phyloP scores from a whole-genome alignment of 352 stramenopile species.

The Globisporangium takayamanum region DNA sequence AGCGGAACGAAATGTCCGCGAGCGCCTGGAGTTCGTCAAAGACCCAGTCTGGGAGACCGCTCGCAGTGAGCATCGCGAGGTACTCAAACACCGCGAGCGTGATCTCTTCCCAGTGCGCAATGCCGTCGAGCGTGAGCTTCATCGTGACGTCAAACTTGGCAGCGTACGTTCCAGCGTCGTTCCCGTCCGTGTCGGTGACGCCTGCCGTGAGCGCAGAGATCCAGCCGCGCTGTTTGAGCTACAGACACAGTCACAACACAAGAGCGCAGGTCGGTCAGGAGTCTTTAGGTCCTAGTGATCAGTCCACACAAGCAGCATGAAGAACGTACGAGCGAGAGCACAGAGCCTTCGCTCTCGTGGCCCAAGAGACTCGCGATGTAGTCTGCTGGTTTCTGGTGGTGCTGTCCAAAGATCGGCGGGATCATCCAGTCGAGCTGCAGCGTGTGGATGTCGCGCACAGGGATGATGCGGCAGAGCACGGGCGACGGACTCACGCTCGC shows the following conservation, averaged over 20 bases:
- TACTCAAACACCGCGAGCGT: constrained; percentile 64
- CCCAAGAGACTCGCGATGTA: constrained; percentile 77
- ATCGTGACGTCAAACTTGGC: constrained; percentile 70
- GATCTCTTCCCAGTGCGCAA: constrained; percentile 58
- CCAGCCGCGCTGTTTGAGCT: constrained; percentile 77
- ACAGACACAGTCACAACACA: background rate
- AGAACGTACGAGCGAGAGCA: constrained; percentile 59
- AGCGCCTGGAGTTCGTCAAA: constrained; percentile 70
- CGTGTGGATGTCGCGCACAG: constrained; percentile 72
- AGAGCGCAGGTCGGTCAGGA: background rate
- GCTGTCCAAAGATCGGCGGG: constrained; percentile 51
- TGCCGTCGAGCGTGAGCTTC: constrained; percentile 57
- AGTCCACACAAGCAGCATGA: background rate
- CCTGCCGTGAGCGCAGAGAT: constrained; percentile 70
- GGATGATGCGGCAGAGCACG: constrained; percentile 60
- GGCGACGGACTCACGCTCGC: constrained; percentile 24
- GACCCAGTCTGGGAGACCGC: constrained; percentile 53
- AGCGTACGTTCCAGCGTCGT: constrained; percentile 59
- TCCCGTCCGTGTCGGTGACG: constrained; percentile 65
- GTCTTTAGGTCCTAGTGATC: background rate
- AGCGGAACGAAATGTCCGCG: constrained; percentile 65
- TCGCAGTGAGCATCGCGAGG: constrained; percentile 43
- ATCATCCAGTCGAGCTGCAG: constrained; percentile 79
- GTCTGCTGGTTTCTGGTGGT: constrained; percentile 73
- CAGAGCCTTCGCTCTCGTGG: constrained; percentile 77